phyloP scores from a whole-genome alignment of 768 basidiomycete species.

The Artomyces pyxidatus region DNA sequence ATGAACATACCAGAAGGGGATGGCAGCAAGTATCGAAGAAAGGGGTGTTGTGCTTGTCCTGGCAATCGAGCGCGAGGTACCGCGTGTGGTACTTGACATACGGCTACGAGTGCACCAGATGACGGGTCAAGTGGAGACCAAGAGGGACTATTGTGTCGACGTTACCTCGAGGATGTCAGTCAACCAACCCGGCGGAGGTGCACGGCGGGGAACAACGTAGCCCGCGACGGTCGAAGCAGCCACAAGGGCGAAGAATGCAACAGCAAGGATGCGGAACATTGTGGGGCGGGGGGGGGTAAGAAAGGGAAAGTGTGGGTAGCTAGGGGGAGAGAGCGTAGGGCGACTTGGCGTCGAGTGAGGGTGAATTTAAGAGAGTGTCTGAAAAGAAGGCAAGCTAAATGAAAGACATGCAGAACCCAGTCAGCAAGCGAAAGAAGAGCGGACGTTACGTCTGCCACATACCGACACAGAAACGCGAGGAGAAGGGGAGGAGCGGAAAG shows the following conservation, averaged over 20 bases:
- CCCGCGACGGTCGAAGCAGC: slow-evolving; percentile 29
- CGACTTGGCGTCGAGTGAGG: slow-evolving; percentile 9
- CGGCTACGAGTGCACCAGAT: slow-evolving; percentile 28
- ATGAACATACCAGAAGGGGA: slow-evolving; percentile 47
- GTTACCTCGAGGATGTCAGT: slow-evolving; percentile 38
- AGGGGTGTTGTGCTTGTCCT: slow-evolving; percentile 25
- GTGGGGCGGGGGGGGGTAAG: neutral
- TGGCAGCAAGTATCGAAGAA: slow-evolving; percentile 70
- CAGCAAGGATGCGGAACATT: slow-evolving; percentile 25
- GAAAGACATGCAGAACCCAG: neutral
- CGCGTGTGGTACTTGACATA: slow-evolving; percentile 53
- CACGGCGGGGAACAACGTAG: slow-evolving; percentile 30
- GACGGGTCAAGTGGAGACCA: slow-evolving; percentile 17
- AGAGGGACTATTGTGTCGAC: neutral
- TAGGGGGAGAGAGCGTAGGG: slow-evolving; percentile 20
- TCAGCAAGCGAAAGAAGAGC: neutral
- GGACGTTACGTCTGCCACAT: neutral
- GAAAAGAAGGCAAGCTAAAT: neutral
- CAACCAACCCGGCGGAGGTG: slow-evolving; percentile 36
- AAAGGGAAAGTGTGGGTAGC: slow-evolving; percentile 6
- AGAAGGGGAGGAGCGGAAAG: neutral
- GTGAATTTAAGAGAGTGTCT: slow-evolving; percentile 9
- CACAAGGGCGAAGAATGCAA: slow-evolving; percentile 40
- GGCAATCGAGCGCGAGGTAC: slow-evolving; percentile 49
- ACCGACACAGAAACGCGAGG: neutral